These are phyloP conservation scores for Cordyceps cateniannulata DNA, from an alignment of 2,329 filamentous ascomycete genomes.

Conservation along the genomic window DNA sequence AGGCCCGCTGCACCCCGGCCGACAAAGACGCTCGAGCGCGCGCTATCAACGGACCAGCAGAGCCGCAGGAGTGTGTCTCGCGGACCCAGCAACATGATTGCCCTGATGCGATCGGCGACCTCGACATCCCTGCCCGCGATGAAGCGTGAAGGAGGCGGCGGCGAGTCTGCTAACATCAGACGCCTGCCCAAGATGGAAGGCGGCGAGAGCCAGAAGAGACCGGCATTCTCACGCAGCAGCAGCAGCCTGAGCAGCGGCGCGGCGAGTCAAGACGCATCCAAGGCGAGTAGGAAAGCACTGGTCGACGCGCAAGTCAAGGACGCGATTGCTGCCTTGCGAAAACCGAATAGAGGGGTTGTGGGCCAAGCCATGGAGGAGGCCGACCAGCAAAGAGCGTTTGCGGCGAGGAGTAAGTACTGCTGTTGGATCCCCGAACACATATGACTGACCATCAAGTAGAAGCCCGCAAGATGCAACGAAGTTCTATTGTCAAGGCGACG, in stretches of 20 bases:
- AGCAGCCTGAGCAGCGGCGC: slow-evolving; percentile 44
- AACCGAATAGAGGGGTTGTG: slow-evolving; percentile 66
- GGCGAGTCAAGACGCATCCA: slow-evolving; percentile 46
- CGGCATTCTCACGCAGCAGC: slow-evolving; percentile 30
- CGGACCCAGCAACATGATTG: slow-evolving; percentile 52
- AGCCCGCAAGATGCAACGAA: slow-evolving; percentile 43
- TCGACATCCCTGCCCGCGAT: slow-evolving; percentile 53
- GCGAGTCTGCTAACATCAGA: slow-evolving; percentile 50
- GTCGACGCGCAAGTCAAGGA: slow-evolving; percentile 66
- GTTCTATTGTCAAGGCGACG: slow-evolving; percentile 50
- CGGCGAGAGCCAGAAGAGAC: slow-evolving; percentile 26
- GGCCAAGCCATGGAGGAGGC: slow-evolving; percentile 62
- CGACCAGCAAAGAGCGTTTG: slow-evolving; percentile 52
- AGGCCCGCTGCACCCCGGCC: slow-evolving; percentile 35
- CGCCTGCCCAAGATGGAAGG: slow-evolving; percentile 39
- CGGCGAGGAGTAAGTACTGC: slow-evolving; percentile 40
- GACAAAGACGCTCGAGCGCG: slow-evolving; percentile 52
- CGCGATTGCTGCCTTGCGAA: slow-evolving; percentile 67
- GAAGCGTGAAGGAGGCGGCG: slow-evolving; percentile 62
- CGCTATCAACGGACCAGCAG: slow-evolving; percentile 53
- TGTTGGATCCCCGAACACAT: background rate
- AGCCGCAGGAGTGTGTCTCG: slow-evolving; percentile 47
- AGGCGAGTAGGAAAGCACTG: slow-evolving; percentile 57
- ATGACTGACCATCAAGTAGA: slow-evolving; percentile 34
- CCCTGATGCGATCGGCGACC: slow-evolving; percentile 62